A percentile compares a stretch with the other conserved stretches of the same genome.
Evolutionary conservation across 352 stramenopile species (phyloP).

Genomic region (Phytophthora palmivora): DNA sequence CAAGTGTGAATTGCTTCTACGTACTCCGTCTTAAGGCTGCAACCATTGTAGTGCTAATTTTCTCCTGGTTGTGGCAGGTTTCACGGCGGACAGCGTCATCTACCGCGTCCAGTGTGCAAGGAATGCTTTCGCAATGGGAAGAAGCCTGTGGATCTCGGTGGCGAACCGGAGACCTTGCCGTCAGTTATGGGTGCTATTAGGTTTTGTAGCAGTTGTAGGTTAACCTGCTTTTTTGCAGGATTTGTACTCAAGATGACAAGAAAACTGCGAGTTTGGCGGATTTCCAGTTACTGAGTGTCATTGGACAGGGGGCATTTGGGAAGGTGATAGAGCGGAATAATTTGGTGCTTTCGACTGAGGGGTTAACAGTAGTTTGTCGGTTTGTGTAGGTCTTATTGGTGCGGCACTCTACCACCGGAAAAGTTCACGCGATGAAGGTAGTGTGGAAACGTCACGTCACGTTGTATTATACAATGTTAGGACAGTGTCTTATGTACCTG

Average conservation of each 20-base stretch:
- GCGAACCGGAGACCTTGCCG: conserved; percentile 39
- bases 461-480: too few species aligned
- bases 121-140: conserved; percentile 72
- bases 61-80: conserved; percentile 48
- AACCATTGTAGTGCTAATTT: neutral
- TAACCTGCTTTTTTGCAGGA: conserved; percentile 20
- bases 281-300: conserved; percentile 98
- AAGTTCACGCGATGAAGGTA: conserved; percentile 88
- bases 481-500: too few species aligned
- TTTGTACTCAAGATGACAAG: conserved; percentile 33
- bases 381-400: conserved; percentile 73
- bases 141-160: conserved; percentile 38
- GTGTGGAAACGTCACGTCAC: neutral
- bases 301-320: conserved; percentile 88
- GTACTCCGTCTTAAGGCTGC: neutral
- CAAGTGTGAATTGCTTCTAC: conserved; percentile 45
- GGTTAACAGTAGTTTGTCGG: neutral
- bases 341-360: neutral
- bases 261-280: conserved; percentile 88
- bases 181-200: neutral
- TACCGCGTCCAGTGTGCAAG: conserved; percentile 71
- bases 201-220: conserved; percentile 1
- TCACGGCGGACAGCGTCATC: conserved; percentile 58
- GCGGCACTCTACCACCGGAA: conserved; percentile 57
- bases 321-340: conserved; percentile 36